Evolutionary conservation across 2,329 filamentous ascomycete species (phyloP), one percentile per base, ranked within the genome.

Genomic region (Blumeria hordei): DNA sequence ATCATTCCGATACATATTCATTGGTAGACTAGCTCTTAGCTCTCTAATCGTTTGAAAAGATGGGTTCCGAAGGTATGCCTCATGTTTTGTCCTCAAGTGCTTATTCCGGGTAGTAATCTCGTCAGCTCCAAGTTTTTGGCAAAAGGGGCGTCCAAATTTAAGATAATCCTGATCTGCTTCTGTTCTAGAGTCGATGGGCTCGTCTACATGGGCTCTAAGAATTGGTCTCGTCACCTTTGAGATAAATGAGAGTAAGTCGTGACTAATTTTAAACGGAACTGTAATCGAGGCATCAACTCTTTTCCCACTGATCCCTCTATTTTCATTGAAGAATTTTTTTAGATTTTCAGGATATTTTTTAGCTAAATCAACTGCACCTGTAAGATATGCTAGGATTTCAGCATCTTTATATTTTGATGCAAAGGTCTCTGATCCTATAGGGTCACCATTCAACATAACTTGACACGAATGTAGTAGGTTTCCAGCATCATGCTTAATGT

Each of bases 1-100:
- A 63, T 92, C 83, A 52, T 78, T 80, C 54, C 88, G 77, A 70
- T 95, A 93, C 53, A 81, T 83, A 68, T 72, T 95, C 0, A 96
- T 87, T 0, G 92, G 92, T 54, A 96, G 56, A 5, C 39, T 12
- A 2, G n/a, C 16, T 44, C 18, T 54, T 35, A 14, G 11, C 0
- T 45, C 36, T 8, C 53, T 32, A 6, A 54, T 18, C 12, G n/a
- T 12, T 18, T 51, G 11, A 51, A n/a, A 51, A 14, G 14, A 14
- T n/a, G 47, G 28, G 35, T 51, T 51, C 1, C 33, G 33, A 14
- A n/a, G n/a, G 32, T 34, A 51, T 34, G 47, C 47, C 6, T 51
- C 21, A 51, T 51, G 7, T 18, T 51, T 28, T 10, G 12, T n/a
- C 12, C 35, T 51, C 6, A 51, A 35, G 11, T 16, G 16, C 14